Percentiles rank a stretch among this genome's conserved stretches.
phyloP scores from a whole-genome alignment of 345 rosid species.

The Lenwebbia sp. region DNA sequence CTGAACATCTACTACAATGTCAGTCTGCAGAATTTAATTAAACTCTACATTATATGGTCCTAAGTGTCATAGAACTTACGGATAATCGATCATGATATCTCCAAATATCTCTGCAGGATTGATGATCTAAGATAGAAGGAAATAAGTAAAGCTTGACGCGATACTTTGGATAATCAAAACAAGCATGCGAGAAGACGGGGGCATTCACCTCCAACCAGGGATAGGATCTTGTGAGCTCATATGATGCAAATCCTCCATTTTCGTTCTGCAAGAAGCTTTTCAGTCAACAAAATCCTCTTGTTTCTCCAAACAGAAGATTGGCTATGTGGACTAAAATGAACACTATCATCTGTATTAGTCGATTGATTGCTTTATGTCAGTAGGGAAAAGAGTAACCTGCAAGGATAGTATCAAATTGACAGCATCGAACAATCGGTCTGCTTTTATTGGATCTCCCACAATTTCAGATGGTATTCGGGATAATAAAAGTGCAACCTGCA shows the following conservation, averaged over 20 bases:
- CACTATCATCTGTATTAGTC: too few relatives aligned
- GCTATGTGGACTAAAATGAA: neutral
- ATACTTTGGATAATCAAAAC: neutral
- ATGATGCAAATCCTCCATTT: slow-evolving; percentile 70
- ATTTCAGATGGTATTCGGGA: slow-evolving; percentile 22
- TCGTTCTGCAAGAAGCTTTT: slow-evolving; percentile 21
- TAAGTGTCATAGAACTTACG: slow-evolving; percentile 23
- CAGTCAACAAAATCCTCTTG: neutral
- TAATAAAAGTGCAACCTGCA: slow-evolving; percentile 41
- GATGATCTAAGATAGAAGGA: slow-evolving; percentile 25
- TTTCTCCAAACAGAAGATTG: neutral
- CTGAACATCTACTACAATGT: slow-evolving; percentile 4
- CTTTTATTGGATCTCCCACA: slow-evolving; percentile 36
- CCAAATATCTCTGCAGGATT: slow-evolving; percentile 64
- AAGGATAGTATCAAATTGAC: slow-evolving; percentile 43
- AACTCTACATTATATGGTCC: neutral
- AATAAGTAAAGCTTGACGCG: neutral
- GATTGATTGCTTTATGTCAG: neutral
- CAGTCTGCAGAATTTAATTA: neutral
- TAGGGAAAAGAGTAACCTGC: slow-evolving; percentile 29
- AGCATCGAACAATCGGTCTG: slow-evolving; percentile 33
- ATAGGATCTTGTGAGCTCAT: slow-evolving; percentile 70
- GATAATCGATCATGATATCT: slow-evolving; percentile 58
- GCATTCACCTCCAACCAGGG: slow-evolving; percentile 46
- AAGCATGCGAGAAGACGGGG: neutral